Base-by-base conservation (phyloP, 371 early-diverging fungal species). In the Lichtheimia ornata region DNA sequence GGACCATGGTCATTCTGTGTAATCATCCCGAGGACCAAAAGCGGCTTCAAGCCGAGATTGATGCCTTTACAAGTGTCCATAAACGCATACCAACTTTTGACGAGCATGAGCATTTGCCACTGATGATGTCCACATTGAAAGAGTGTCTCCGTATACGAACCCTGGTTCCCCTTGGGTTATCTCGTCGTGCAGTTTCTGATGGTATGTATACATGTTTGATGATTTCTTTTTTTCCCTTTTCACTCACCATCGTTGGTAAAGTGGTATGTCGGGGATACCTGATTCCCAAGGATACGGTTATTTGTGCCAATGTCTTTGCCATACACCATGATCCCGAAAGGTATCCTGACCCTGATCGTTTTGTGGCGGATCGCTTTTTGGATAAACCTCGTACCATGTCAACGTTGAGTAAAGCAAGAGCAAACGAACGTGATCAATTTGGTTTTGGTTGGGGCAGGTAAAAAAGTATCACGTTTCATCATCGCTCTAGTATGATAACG, bases 101-200 rank as follows among this genome's bases (percentile, higher is more conserved):
- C 9, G 59, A 64, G 5, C 58, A 63, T 22, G 61, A 66, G 5
- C 7, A 24, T 0, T 24, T 66, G 17, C 70, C 63, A 22, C 59
- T 56, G 30, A 25, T 43, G 22, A 30, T 55, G 5, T 62, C 63
- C 17, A 64, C 57, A 0, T 58, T 61, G 30, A 63, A 61, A 30
- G 70, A 70, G 40, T 60, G 63, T 24, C 20, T 65, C 27, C 57
- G 70, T 5, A 61, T 50, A 45, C 51, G 63, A 15, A 58, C 61
- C 5, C 27, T 56, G 2, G 28, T 20, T 1, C 27, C 20, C 1
- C 53, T 65, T 17, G 60, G 56, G 0, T 17, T 64, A 22, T 57
- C 65, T 20, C 70, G 56, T 35, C 25, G 17, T 14, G 20, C 61
- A 9, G 53, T 52, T 14, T 54, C 62, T 25, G 66, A 70, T 55